These are phyloP conservation scores for Hygrophorus russula DNA, from an alignment of 768 basidiomycete genomes.

Conservation along the genomic window DNA sequence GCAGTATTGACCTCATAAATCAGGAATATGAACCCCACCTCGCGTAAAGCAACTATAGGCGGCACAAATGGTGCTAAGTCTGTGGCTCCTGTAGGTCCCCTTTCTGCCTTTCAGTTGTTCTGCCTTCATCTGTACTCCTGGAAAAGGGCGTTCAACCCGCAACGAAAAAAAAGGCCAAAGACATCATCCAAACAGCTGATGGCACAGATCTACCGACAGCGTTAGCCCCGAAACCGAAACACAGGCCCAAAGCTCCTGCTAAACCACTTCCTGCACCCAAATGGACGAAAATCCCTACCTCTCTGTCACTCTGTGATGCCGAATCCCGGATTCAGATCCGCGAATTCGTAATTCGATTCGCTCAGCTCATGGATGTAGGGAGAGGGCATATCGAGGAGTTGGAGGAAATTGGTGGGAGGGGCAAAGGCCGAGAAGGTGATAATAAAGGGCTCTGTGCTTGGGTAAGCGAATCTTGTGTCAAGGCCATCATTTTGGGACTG, in stretches of 20 bases:
- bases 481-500: conserved; percentile 51
- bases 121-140: no score
- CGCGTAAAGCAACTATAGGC: background rate
- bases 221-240: conserved; percentile 6
- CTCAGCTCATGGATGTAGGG: conserved; percentile 32
- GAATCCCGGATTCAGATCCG: conserved; percentile 60
- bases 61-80: no score
- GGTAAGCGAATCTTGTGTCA: conserved; percentile 58
- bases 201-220: no score
- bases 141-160: no score
- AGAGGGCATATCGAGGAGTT: conserved; percentile 50
- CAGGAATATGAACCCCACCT: background rate
- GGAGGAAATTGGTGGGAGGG: conserved; percentile 37
- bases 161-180: no score
- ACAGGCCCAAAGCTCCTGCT: conserved; percentile 15
- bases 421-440: conserved; percentile 21
- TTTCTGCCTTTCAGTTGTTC: no score
- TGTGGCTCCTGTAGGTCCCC: no score
- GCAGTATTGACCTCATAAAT: background rate
- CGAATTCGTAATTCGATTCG: conserved; percentile 64
- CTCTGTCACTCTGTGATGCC: conserved; percentile 33
- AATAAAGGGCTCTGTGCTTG: conserved; percentile 36
- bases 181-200: no score
- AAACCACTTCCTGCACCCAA: conserved; percentile 32
- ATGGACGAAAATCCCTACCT: conserved; percentile 42